A percentile compares a stretch with the other conserved stretches of the same genome.
phyloP scores from a whole-genome alignment of 305 asterid species.

The Fraxinus latifolia region DNA sequence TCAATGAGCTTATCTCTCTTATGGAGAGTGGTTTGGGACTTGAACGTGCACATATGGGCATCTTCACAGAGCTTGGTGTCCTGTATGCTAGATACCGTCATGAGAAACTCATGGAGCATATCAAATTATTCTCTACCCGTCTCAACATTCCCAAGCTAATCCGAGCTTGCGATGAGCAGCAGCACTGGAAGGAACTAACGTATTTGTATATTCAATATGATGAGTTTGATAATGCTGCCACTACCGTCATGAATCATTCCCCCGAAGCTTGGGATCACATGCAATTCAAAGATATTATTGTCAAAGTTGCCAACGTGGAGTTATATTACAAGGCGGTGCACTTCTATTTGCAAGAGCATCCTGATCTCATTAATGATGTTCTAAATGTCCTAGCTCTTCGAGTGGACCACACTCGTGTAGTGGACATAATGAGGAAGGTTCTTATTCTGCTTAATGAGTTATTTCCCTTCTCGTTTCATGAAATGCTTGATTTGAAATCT shows the following conservation, averaged over 20 bases:
- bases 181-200: conserved; percentile 96
- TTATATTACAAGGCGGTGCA: conserved; percentile 98
- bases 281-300: conserved; percentile 96
- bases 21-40: conserved; percentile 99
- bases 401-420: conserved; percentile 94
- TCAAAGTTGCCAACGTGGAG: conserved; percentile 98
- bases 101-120: conserved; percentile 99
- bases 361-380: conserved; percentile 93
- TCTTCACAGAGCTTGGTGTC: conserved; percentile 96
- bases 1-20: conserved; percentile 91
- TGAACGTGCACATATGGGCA: conserved; percentile 99
- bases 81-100: conserved; percentile 97
- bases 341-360: conserved; percentile 97
- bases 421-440: conserved; percentile 98
- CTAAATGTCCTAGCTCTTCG: conserved; percentile 98
- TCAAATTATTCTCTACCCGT: conserved; percentile 89
- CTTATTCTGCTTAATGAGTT: conserved; percentile 20
- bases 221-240: conserved; percentile 99
- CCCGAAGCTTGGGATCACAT: conserved; percentile 99
- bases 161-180: conserved; percentile 99
- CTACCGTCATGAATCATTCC: conserved; percentile 99
- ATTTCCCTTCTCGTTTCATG: not conserved
- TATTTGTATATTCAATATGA: conserved; percentile 91
- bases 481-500: conserved; percentile 18
- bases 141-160: conserved; percentile 96